Evolutionary conservation across 2,329 filamentous ascomycete species (phyloP).

Genomic region (Claviceps monticola): DNA sequence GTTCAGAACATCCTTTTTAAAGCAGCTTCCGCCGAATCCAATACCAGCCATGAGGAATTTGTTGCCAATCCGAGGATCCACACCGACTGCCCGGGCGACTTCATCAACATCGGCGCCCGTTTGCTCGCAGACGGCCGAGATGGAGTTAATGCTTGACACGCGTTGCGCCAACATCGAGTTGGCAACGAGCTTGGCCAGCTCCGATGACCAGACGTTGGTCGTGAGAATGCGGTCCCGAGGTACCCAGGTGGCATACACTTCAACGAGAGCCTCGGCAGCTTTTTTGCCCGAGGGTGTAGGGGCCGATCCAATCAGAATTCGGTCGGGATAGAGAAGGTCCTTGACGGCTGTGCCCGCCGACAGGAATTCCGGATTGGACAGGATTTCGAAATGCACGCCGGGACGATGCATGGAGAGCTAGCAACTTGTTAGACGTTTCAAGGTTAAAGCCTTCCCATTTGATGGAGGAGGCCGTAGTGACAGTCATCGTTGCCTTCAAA

Average conservation of each 20-base stretch:
- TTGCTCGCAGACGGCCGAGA: conserved; percentile 67
- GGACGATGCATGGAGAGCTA: conserved; percentile 46
- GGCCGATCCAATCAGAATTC: conserved; percentile 60
- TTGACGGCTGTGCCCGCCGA: conserved; percentile 63
- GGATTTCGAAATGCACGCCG: conserved; percentile 54
- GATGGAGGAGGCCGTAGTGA: too few relatives aligned
- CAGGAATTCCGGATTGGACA: conserved; percentile 73
- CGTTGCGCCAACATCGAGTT: conserved; percentile 72
- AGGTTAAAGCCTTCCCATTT: too few relatives aligned
- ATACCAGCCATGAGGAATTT: conserved; percentile 62
- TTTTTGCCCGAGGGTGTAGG: conserved; percentile 43
- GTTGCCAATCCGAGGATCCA: conserved; percentile 57
- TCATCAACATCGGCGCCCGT: conserved; percentile 65
- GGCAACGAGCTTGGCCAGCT: conserved; percentile 64
- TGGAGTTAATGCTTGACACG: conserved; percentile 68
- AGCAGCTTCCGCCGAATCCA: conserved; percentile 70
- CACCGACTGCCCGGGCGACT: conserved; percentile 51
- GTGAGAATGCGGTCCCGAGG: conserved; percentile 51
- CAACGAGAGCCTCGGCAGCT: conserved; percentile 49
- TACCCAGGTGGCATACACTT: conserved; percentile 60
- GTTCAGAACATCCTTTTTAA: conserved; percentile 67
- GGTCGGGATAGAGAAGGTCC: conserved; percentile 56
- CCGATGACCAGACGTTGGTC: conserved; percentile 64
- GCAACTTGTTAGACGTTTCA: too few relatives aligned
- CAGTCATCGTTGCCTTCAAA: too few relatives aligned